These are phyloP conservation scores for Ganoderma sinense DNA, from an alignment of 1,284 basidiomycete species.

Conservation along the genomic window DNA sequence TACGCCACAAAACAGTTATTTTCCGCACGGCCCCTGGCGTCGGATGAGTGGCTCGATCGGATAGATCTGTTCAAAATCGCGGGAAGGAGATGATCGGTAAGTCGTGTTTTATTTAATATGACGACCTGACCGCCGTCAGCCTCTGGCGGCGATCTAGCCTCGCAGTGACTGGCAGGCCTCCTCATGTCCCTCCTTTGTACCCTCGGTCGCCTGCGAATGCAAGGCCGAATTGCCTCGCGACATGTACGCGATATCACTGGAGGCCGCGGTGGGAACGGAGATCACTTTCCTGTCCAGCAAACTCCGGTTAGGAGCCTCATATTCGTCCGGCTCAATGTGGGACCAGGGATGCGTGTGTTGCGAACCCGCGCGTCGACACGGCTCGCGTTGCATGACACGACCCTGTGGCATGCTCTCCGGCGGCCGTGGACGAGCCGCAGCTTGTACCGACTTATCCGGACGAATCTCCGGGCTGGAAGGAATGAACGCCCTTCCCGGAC, in stretches of 20 bases:
- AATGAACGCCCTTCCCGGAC: neutral
- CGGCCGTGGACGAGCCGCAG: neutral
- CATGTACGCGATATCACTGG: neutral
- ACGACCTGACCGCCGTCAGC: neutral
- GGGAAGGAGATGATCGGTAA: neutral
- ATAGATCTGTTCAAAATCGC: slow-evolving; percentile 3
- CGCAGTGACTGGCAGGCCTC: neutral
- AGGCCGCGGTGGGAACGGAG: neutral
- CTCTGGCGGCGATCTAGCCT: neutral
- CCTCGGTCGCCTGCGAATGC: neutral
- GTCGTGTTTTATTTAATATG: too few relatives aligned
- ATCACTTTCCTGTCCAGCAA: neutral
- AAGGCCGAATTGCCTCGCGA: neutral
- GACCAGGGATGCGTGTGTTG: neutral
- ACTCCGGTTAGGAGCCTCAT: neutral
- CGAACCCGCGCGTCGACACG: neutral
- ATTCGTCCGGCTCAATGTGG: neutral
- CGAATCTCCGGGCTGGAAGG: neutral
- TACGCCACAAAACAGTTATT: neutral
- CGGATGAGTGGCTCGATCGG: neutral
- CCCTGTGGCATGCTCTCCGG: neutral
- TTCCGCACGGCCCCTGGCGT: neutral
- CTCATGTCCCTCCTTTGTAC: neutral
- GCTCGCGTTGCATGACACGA: neutral
- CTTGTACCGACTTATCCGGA: neutral